Conservation (phyloP, 2,329 filamentous ascomycete genomes). For the Phyllosticta citribraziliensis region DNA sequence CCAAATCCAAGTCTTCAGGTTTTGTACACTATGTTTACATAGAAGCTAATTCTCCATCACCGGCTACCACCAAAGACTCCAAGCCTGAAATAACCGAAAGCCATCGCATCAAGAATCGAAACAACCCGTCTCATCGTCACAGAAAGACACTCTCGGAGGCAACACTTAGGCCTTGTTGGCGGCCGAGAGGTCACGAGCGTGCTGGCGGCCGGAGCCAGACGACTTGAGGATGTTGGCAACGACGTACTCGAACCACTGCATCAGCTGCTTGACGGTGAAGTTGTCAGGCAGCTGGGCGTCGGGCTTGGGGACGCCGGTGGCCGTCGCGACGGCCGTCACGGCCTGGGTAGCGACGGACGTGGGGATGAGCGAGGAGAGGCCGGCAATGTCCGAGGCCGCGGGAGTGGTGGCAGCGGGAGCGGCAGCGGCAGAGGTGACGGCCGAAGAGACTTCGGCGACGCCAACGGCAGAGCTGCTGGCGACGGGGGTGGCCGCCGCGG, state of each 20-base stretch:
- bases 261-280: constrained; percentile 26
- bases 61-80: not conserved
- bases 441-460: not conserved
- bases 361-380: constrained; percentile 12
- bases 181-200: constrained; percentile 11
- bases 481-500: not conserved
- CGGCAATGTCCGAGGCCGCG: constrained; percentile 7
- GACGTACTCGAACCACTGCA: constrained; percentile 21
- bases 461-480: constrained; percentile 6
- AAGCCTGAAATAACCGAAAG: not conserved
- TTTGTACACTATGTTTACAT: not conserved
- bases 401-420: constrained; percentile 7
- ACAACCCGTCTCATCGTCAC: not conserved
- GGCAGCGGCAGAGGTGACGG: constrained; percentile 9
- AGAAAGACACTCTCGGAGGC: not conserved
- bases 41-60: not conserved
- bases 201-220: constrained; percentile 7
- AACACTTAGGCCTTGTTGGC: not conserved
- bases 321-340: constrained; percentile 6
- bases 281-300: constrained; percentile 16
- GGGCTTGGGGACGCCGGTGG: constrained; percentile 5
- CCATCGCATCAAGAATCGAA: not conserved
- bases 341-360: constrained; percentile 8
- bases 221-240: constrained; percentile 11
- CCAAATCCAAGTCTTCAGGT: not conserved